A percentile compares a stretch with the other conserved stretches of the same genome.
phyloP scores from a whole-genome alignment of 805 yeast species.

The Kodamaea kakaduensis region DNA sequence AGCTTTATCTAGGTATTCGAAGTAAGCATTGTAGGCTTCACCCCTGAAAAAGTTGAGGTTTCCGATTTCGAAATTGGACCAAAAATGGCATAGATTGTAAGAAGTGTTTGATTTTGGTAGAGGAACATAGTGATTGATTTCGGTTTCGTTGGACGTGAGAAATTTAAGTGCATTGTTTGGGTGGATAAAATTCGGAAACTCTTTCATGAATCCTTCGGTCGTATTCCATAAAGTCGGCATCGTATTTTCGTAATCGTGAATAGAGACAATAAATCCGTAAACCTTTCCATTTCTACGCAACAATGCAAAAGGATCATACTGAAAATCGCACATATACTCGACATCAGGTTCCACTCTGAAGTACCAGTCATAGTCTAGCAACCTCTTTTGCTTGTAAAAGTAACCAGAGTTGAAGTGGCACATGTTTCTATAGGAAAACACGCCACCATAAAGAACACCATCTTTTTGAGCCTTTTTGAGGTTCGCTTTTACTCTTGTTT shows the following conservation, averaged over 20 bases:
- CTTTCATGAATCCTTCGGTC: conserved; percentile 42
- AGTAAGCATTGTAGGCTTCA: conserved; percentile 42
- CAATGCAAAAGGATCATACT: conserved; percentile 49
- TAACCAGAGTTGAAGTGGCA: conserved; percentile 73
- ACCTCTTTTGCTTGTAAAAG: conserved; percentile 45
- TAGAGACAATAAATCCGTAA: conserved; percentile 50
- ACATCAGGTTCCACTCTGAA: conserved; percentile 63
- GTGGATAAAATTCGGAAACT: conserved; percentile 44
- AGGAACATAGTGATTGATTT: conserved; percentile 19
- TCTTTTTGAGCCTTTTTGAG: conserved; percentile 19
- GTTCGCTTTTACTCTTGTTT: conserved; percentile 22
- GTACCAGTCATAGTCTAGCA: conserved; percentile 49
- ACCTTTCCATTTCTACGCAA: conserved; percentile 40
- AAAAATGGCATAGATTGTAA: conserved; percentile 60
- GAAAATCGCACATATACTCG: conserved; percentile 52
- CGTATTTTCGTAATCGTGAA: conserved; percentile 50
- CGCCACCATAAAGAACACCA: conserved; percentile 43
- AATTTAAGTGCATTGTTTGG: conserved; percentile 45
- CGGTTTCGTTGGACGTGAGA: conserved; percentile 41
- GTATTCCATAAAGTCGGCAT: conserved; percentile 51
- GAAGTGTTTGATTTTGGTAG: conserved; percentile 11
- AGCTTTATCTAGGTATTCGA: conserved; percentile 42
- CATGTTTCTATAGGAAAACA: conserved; percentile 55
- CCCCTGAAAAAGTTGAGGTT: conserved; percentile 49
- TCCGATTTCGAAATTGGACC: conserved; percentile 62